Evolutionary conservation across 345 rosid species (phyloP), one percentile per base, ranked within the genome.

Genomic region (Brassica nigra): DNA sequence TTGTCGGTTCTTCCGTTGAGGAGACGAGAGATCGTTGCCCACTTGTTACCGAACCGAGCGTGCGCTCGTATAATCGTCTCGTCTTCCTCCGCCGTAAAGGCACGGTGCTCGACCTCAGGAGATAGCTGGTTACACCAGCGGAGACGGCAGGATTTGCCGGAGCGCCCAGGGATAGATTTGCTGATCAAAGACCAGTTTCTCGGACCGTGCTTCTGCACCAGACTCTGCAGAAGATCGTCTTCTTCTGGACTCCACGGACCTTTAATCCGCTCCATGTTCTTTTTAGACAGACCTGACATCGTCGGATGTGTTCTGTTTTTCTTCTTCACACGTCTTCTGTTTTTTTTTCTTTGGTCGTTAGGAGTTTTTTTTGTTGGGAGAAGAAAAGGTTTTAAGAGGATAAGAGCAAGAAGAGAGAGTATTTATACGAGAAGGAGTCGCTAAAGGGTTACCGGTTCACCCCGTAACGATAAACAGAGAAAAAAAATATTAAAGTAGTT

Each of bases 181-280:
- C 98, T 94, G 31, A 94, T 94, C 64, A 91, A 74, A 8, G 98
- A 89, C 98, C 98, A 94, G 88, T 94, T 94, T 59, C 97, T 82
- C 0, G 98, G 93, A 5, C 98, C 97, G 67, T 94, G 95, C 36
- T 76, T 87, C 10, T 85, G 87, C 1, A 94, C 97, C 52, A 94
- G 84, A 23, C 83, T 79, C 70, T 84, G 89, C 10, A 94, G 82
- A 49, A 89, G 89, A 30, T 94, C 97, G 59, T 94, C 98, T 74
- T 94, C 98, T 63, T 94, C 94, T 14, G 96, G 94, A 73, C 96
- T 94, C 98, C 98, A 94, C 10, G 97, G 98, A 20, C 98, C 97
- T 79, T 89, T 94, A 81, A 94, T 92, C 88, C 97, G 86, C 81
- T 94, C 97, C 84, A 85, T 81, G 44, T 57, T 78, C 74, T 76